phyloP scores from a whole-genome alignment of 2,329 filamentous ascomycete genomes.

The Fusarium albosuccineum region DNA sequence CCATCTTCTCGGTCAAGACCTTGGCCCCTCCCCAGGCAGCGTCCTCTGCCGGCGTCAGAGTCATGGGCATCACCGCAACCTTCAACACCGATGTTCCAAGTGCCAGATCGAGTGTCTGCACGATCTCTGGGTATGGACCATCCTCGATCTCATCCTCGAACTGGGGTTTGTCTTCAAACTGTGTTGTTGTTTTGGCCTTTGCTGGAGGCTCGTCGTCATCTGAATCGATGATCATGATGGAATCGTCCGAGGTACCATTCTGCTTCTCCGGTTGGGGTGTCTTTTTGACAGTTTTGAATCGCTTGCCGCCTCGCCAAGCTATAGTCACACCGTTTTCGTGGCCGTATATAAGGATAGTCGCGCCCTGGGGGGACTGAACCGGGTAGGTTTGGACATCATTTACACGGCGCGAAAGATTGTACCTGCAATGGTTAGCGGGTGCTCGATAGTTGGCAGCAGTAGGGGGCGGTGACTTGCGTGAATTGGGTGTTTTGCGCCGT shows the following conservation, averaged over 20 bases:
- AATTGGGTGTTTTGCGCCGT: conserved; percentile 64
- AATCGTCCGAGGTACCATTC: conserved; percentile 66
- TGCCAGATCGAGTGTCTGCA: conserved; percentile 72
- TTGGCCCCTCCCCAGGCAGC: conserved; percentile 60
- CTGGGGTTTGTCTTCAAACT: conserved; percentile 67
- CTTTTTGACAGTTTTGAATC: conserved; percentile 64
- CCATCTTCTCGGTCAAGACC: conserved; percentile 68
- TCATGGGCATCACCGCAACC: conserved; percentile 68
- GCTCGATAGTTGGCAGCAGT: background rate
- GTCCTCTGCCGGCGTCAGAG: conserved; percentile 63
- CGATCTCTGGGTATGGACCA: conserved; percentile 65
- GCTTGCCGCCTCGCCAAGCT: conserved; percentile 72
- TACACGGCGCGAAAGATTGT: conserved; percentile 69
- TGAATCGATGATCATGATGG: conserved; percentile 73
- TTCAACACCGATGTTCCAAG: conserved; percentile 68
- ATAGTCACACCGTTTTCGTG: conserved; percentile 73
- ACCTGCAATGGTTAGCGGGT: conserved; percentile 56
- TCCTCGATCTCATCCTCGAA: conserved; percentile 68
- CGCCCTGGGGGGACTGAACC: conserved; percentile 72
- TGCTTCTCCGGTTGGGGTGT: conserved; percentile 57
- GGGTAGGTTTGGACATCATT: conserved; percentile 73
- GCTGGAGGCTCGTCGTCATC: conserved; percentile 66
- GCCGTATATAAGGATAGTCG: conserved; percentile 72
- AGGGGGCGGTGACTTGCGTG: conserved; percentile 53
- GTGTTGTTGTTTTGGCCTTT: conserved; percentile 48